These are phyloP conservation scores for Solanum paucissectum DNA, from an alignment of 257 asterid genomes.

Conservation along the genomic window DNA sequence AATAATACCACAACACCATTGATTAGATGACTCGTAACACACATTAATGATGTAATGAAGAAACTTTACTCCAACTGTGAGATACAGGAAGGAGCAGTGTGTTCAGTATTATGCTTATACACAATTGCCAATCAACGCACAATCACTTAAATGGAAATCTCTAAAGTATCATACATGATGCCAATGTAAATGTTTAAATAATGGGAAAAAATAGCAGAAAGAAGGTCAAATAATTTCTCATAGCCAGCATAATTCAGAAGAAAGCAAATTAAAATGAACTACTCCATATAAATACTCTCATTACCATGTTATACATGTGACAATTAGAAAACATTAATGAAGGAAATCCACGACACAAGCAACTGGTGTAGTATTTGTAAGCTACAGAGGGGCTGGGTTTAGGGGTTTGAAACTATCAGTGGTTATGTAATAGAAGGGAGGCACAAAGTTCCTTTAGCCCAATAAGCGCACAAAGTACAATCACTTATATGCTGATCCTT, in stretches of 20 bases:
- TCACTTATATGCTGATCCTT: not conserved
- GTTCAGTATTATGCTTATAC: not conserved
- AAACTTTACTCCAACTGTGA: not conserved
- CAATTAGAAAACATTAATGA: not conserved
- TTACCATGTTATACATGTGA: not conserved
- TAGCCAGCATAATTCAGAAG: not conserved
- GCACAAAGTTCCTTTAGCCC: not conserved
- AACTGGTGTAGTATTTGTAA: not conserved
- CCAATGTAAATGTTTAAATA: not conserved
- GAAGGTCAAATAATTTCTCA: not conserved
- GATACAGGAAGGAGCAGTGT: not conserved
- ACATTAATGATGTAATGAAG: not conserved
- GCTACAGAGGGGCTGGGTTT: not conserved
- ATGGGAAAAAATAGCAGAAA: not conserved
- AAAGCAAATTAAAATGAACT: not conserved
- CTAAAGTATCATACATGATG: not conserved
- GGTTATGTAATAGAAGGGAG: not conserved
- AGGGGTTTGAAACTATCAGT: not conserved
- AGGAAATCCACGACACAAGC: not conserved
- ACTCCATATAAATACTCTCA: not conserved
- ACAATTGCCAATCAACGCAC: not conserved
- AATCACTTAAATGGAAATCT: not conserved
- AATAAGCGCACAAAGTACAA: not conserved
- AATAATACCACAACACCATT: not conserved
- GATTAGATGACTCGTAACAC: not conserved